Evolutionary conservation across 371 early-diverging fungal species (phyloP).

Genomic region (Circinella umbellata): DNA sequence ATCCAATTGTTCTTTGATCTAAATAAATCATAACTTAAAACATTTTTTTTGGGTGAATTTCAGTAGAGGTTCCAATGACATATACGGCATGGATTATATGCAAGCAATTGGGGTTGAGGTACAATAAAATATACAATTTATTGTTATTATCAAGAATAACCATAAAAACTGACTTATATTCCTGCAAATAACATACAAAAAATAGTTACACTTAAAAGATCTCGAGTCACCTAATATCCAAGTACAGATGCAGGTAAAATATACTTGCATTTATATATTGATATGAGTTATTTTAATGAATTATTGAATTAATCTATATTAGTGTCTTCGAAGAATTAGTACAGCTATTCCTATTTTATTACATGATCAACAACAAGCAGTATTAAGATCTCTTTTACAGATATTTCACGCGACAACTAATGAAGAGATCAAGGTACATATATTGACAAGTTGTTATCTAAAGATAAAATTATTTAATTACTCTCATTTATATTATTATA

Average conservation of each 20-base stretch:
- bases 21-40: neutral
- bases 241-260: neutral
- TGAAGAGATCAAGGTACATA: conserved; percentile 2
- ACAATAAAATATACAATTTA: neutral
- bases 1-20: neutral
- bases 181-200: neutral
- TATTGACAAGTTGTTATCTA: neutral
- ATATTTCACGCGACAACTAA: neutral
- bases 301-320: neutral
- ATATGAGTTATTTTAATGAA: neutral
- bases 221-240: conserved; percentile 3
- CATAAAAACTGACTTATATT: neutral
- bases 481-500: too few relatives aligned
- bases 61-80: neutral
- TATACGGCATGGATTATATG: neutral
- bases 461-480: too few relatives aligned
- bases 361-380: conserved; percentile 7
- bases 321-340: conserved; percentile 14
- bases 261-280: neutral
- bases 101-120: conserved; percentile 3
- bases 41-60: neutral
- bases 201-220: neutral
- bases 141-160: too few relatives aligned
- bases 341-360: neutral
- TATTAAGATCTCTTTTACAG: neutral